A percentile compares a stretch with the other conserved stretches of the same genome.
Evolutionary conservation across 306 rosid genomes (phyloP).

Genomic region (Lathyrus aphaca): DNA sequence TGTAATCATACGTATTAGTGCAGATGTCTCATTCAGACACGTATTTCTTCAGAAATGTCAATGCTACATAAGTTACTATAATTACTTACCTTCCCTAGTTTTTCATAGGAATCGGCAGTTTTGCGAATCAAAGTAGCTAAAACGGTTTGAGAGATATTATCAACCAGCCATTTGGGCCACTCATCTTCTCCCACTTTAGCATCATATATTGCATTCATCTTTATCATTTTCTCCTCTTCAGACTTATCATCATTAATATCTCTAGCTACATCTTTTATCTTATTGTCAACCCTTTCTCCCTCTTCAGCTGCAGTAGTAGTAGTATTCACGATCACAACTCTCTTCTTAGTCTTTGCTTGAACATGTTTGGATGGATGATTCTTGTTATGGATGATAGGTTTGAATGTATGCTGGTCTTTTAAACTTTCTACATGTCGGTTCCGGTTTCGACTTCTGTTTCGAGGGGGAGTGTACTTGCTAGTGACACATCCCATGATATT

Average conservation of each 20-base stretch:
- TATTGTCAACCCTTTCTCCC: not conserved
- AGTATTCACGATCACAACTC: constrained; percentile 2
- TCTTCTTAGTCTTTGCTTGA: not conserved
- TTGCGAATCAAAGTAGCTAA: constrained; percentile 57
- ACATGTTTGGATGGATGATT: not conserved
- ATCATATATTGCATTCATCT: constrained; percentile 52
- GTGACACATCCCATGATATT: constrained; percentile 70
- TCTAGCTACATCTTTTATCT: not conserved
- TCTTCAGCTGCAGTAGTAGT: not conserved
- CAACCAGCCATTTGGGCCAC: constrained; percentile 82
- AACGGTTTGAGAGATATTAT: constrained; percentile 51
- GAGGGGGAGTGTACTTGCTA: constrained; percentile 32
- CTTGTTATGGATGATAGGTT: constrained; percentile 6
- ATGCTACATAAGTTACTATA: too few species aligned
- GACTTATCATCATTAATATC: constrained; percentile 8
- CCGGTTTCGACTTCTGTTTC: constrained; percentile 1
- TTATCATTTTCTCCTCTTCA: constrained; percentile 43
- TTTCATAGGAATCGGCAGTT: constrained; percentile 73
- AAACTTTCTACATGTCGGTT: constrained; percentile 35
- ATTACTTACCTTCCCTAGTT: constrained; percentile 61
- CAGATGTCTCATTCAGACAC: too few species aligned
- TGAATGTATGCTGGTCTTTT: constrained; percentile 18
- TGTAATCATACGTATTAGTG: too few species aligned
- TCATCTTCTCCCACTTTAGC: constrained; percentile 38
- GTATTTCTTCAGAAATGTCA: too few species aligned